These are phyloP conservation scores for Lepiota subincarnata DNA, from an alignment of 768 basidiomycete genomes.

Conservation along the genomic window DNA sequence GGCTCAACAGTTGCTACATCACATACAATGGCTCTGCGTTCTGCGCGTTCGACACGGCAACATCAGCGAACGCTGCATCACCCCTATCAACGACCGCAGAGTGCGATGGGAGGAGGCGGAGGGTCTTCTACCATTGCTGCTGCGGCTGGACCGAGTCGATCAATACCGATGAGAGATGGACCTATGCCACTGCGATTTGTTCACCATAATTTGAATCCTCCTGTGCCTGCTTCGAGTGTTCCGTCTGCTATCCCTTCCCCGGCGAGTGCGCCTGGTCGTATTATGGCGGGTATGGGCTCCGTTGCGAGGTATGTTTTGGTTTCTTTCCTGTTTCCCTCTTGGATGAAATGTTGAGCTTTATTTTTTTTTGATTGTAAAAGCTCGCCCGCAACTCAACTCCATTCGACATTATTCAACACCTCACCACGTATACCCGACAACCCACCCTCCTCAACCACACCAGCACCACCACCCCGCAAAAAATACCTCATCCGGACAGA, in stretches of 20 bases:
- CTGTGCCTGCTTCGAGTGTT: neutral
- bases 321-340: neutral
- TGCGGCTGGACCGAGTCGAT: slow-evolving; percentile 8
- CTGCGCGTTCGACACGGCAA: slow-evolving; percentile 13
- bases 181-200: slow-evolving; percentile 8
- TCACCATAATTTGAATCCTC: slow-evolving; percentile 3
- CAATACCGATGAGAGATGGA: slow-evolving; percentile 1
- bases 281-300: neutral
- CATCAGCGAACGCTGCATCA: slow-evolving; percentile 19
- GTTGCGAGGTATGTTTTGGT: slow-evolving; percentile 13
- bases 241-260: slow-evolving; percentile 7
- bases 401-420: slow-evolving; percentile 11
- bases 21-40: slow-evolving; percentile 11
- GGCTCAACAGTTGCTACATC: neutral
- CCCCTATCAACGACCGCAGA: slow-evolving; percentile 26
- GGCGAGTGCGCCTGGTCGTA: slow-evolving; percentile 3
- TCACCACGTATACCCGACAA: slow-evolving; percentile 15
- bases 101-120: slow-evolving; percentile 7
- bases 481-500: slow-evolving; percentile 53
- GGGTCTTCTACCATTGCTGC: slow-evolving; percentile 4
- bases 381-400: slow-evolving; percentile 18
- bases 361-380: slow-evolving; percentile 12
- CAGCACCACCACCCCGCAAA: slow-evolving; percentile 16
- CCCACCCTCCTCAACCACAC: slow-evolving; percentile 11
- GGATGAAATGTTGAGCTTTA: neutral